phyloP scores from a whole-genome alignment of 805 yeast genomes.

The Yarrowia alimentaria region DNA sequence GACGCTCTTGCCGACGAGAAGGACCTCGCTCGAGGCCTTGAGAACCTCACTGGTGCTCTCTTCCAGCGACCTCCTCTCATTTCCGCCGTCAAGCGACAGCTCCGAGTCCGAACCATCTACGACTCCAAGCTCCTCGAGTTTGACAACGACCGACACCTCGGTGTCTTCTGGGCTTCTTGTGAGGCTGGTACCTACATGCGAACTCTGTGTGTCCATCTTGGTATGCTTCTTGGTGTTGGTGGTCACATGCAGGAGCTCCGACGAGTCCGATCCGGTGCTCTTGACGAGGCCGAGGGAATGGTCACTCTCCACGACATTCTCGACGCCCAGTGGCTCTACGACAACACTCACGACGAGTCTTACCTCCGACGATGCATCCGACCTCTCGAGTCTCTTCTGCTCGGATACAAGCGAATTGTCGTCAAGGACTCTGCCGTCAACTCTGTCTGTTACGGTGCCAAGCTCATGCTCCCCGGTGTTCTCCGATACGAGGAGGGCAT shows the following conservation, averaged over 20 bases:
- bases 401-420: conserved; percentile 95
- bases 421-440: conserved; percentile 94
- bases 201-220: conserved; percentile 97
- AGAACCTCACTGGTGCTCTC: conserved; percentile 95
- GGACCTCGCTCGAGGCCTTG: conserved; percentile 81
- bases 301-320: conserved; percentile 96
- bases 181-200: conserved; percentile 99
- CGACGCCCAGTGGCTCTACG: conserved; percentile 98
- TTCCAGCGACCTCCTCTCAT: conserved; percentile 99
- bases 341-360: conserved; percentile 94
- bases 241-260: conserved; percentile 99
- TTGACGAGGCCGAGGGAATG: conserved; percentile 83
- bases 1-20: conserved; percentile 88
- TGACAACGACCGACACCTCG: conserved; percentile 93
- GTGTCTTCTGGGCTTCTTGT: conserved; percentile 99
- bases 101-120: conserved; percentile 96
- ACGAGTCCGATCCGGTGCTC: conserved; percentile 97
- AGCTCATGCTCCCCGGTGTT: conserved; percentile 97
- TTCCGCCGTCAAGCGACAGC: conserved; percentile 98
- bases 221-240: conserved; percentile 97
- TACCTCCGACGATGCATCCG: conserved; percentile 90
- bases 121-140: conserved; percentile 94
- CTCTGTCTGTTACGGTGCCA: conserved; percentile 98
- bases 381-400: conserved; percentile 89
- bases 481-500: conserved; percentile 97